Evolutionary conservation across 116 monocot species (phyloP).

Genomic region (Iris pallida): DNA sequence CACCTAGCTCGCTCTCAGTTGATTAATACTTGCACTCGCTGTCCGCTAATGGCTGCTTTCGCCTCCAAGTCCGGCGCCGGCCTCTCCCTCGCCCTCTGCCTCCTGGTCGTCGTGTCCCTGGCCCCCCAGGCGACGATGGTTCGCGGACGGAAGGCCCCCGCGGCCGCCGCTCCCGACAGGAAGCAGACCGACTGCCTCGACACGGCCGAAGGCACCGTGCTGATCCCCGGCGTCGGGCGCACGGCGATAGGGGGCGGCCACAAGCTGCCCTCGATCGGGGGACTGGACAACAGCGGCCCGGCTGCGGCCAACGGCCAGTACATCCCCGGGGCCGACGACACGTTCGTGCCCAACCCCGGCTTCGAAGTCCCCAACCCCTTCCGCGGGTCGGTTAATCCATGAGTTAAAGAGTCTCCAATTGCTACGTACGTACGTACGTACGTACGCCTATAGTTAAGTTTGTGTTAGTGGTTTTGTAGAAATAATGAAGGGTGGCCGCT

Average conservation of each 20-base stretch:
- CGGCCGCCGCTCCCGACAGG: neutral
- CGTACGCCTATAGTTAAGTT: too few relatives aligned
- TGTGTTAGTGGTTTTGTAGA: too few relatives aligned
- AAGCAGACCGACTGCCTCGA: slow-evolving; percentile 15
- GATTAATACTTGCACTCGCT: neutral
- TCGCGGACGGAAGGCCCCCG: neutral
- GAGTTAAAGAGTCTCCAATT: neutral
- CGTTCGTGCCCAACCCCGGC: slow-evolving; percentile 30
- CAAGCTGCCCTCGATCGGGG: slow-evolving; percentile 2
- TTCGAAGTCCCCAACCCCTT: slow-evolving; percentile 22
- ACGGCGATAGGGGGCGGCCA: neutral
- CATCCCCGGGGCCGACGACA: slow-evolving; percentile 23
- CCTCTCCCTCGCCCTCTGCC: neutral
- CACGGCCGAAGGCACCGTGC: neutral
- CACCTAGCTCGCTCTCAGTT: neutral
- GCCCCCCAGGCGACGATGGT: neutral
- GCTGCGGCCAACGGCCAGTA: slow-evolving; percentile 20
- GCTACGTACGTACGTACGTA: too few relatives aligned
- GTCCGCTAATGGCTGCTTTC: neutral
- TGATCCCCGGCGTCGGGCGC: slow-evolving; percentile 13
- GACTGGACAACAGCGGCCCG: slow-evolving; percentile 24
- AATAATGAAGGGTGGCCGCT: too few relatives aligned
- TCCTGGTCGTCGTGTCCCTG: neutral
- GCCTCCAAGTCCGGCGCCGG: neutral
- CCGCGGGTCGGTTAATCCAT: neutral